Conservation (phyloP, 2,329 filamentous ascomycete species). For the Aureobasidium uvarum region DNA sequence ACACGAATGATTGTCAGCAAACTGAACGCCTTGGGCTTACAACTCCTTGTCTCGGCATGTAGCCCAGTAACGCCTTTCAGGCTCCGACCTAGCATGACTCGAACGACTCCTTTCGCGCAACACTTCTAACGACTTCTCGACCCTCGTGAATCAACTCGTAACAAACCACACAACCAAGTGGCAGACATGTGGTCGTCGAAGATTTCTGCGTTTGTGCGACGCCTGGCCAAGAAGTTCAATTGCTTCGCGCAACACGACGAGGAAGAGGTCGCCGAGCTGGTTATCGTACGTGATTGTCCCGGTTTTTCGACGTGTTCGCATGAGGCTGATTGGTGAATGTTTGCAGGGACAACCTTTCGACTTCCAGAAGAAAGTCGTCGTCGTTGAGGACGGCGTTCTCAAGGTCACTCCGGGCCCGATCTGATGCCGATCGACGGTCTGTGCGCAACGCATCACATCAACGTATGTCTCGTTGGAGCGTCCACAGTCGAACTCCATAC, state of each 20-base stretch:
- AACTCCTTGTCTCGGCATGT: slow-evolving; percentile 6
- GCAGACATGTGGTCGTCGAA: slow-evolving; percentile 5
- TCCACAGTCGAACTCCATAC: neutral
- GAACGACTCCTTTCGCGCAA: neutral
- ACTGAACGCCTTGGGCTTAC: neutral
- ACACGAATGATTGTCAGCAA: neutral
- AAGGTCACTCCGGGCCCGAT: neutral
- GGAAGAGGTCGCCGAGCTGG: neutral
- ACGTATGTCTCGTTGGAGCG: neutral
- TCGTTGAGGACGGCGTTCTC: slow-evolving; percentile 11
- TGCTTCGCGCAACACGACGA: neutral
- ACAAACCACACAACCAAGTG: neutral
- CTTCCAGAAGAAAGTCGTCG: neutral
- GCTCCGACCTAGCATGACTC: slow-evolving; percentile 15
- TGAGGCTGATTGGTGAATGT: neutral
- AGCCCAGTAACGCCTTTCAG: neutral
- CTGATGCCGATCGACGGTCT: neutral
- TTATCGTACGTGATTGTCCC: neutral
- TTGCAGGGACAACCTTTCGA: slow-evolving; percentile 6
- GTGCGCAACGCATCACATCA: neutral
- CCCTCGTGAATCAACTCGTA: neutral
- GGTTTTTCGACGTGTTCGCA: neutral
- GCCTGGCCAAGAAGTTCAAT: neutral
- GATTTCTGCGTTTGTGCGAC: neutral
- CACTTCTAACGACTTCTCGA: neutral